Evolutionary conservation across 176 grass and related monocot species (phyloP), one percentile per base, ranked within the genome.

Genomic region (Phoenix roebelenii): DNA sequence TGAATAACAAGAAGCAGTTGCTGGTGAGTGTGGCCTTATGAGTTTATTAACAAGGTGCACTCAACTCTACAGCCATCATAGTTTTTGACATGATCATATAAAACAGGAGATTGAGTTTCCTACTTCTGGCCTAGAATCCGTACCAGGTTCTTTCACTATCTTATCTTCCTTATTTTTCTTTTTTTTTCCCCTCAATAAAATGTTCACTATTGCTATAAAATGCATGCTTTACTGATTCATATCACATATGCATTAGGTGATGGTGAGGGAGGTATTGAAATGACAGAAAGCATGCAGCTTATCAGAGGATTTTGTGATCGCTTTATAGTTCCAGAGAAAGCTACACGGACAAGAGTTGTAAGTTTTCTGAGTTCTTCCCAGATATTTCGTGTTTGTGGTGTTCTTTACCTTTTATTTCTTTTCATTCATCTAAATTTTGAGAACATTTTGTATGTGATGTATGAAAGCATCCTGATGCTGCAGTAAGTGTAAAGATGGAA

Each of bases 221-320:
- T 44, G 35, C 35, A 44, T 44, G 35, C 9, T 44, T 44, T 44
- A 0, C 35, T 44, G 35, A 44, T 44, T 44, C 35, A 44, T 44
- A 14, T 44, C 12, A 44, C 10, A 12, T 44, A 44, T 44, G 35
- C 57, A 58, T 66, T 52, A 97, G 92, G 92, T 49, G 92, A 97
- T 54, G 87, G 92, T 0, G 92, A 97, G 72, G 92, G 92, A 66
- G 92, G 92, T 68, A 97, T 60, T 82, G 92, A 97, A 65, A 97
- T 97, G 92, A 97, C 92, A 57, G 92, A 80, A 80, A 85, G 87
- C 62, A 80, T 97, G 92, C 73, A 91, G 82, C 81, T 97, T 15
- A 97, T 91, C 14, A 85, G 84, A 76, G 92, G 77, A 62, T 97
- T 88, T 70, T 97, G 92, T 16, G 73, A 97, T 63, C 72, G 69